Conservation (phyloP, 2,329 filamentous ascomycete genomes). For the Talaromyces atroroseus region DNA sequence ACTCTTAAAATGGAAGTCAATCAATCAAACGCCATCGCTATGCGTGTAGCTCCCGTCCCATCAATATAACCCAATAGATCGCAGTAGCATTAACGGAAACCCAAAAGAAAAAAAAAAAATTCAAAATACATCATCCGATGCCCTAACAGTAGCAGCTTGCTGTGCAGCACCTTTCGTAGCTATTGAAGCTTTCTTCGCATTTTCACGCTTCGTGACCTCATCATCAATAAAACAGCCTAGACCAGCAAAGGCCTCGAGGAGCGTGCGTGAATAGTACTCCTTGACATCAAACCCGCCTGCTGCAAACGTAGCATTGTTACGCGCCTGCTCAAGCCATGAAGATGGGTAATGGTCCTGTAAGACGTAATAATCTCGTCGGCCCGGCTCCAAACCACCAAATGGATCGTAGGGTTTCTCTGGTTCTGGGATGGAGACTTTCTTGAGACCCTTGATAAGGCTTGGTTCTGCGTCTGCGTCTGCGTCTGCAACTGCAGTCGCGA, state of each 20-base stretch:
- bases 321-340: constrained; percentile 63
- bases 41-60: constrained; percentile 5
- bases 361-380: constrained; percentile 64
- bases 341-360: constrained; percentile 68
- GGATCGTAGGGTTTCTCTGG: constrained; percentile 79
- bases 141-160: constrained; percentile 17
- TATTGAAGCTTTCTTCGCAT: constrained; percentile 19
- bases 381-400: constrained; percentile 64
- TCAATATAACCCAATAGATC: neutral
- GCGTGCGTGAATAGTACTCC: constrained; percentile 73
- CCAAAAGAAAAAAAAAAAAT: neutral
- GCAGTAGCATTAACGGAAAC: neutral
- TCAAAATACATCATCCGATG: constrained; percentile 12
- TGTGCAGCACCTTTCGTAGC: constrained; percentile 27
- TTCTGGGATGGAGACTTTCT: constrained; percentile 55
- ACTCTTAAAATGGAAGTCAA: neutral
- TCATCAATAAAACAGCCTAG: constrained; percentile 82
- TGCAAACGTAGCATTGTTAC: constrained; percentile 59
- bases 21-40: constrained; percentile 16
- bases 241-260: constrained; percentile 87
- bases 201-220: constrained; percentile 46
- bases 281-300: constrained; percentile 78
- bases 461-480: constrained; percentile 23
- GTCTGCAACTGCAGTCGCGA: constrained; percentile 16
- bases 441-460: constrained; percentile 71